A percentile compares a stretch with the other conserved stretches of the same genome.
phyloP scores from a whole-genome alignment of 495 filamentous ascomycete species.

The Podospora pseudocomata region DNA sequence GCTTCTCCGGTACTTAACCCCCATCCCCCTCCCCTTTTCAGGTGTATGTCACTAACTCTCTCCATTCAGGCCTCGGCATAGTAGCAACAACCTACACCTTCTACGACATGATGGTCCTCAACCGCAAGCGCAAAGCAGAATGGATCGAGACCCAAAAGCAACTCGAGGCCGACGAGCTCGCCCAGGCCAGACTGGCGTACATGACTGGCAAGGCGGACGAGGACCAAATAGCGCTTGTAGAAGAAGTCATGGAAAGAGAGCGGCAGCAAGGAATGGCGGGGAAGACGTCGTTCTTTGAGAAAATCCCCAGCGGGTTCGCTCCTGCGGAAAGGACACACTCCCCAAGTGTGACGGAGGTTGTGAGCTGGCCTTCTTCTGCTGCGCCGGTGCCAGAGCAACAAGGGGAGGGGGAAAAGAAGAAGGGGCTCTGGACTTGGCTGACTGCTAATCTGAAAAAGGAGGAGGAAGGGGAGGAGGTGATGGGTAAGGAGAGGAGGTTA shows the following conservation, averaged over 20 bases:
- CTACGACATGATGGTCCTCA: conserved; percentile 82
- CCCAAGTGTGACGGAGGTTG: conserved; percentile 13
- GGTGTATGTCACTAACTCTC: not conserved
- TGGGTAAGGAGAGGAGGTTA: conserved; percentile 23
- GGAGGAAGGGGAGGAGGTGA: conserved; percentile 40
- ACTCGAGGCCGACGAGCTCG: conserved; percentile 50
- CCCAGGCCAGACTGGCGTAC: conserved; percentile 56
- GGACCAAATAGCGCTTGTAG: conserved; percentile 49
- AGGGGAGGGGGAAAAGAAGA: conserved; percentile 2
- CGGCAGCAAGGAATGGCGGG: conserved; percentile 13
- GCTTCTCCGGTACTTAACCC: conserved; percentile 62
- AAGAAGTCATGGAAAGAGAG: conserved; percentile 39
- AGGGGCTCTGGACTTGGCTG: conserved; percentile 36
- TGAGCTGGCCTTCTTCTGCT: conserved; percentile 4
- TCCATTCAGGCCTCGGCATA: conserved; percentile 60
- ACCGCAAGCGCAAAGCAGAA: conserved; percentile 63
- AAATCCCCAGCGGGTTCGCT: conserved; percentile 37
- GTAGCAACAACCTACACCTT: conserved; percentile 76
- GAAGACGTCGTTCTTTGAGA: conserved; percentile 28
- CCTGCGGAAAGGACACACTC: not conserved
- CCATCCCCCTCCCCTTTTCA: not conserved
- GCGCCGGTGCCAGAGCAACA: not conserved
- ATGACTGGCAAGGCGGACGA: conserved; percentile 61
- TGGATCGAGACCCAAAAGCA: conserved; percentile 62
- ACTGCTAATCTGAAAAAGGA: conserved; percentile 56